phyloP scores from a whole-genome alignment of 75 land plant species.

The Pinus taeda region DNA sequence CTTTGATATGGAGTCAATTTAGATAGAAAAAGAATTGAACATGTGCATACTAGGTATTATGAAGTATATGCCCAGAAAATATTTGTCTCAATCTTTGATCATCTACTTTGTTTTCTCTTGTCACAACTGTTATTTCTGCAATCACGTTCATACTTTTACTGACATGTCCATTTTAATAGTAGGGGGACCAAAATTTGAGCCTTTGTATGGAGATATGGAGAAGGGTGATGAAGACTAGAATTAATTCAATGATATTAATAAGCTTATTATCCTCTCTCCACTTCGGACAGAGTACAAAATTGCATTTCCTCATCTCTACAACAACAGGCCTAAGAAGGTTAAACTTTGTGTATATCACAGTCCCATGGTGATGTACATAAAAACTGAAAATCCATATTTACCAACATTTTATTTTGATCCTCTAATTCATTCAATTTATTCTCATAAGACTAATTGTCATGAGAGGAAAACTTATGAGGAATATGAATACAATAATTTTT shows the following conservation, averaged over 20 bases:
- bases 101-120: neutral
- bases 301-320: constrained; percentile 97
- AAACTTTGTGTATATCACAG: constrained; percentile 88
- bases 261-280: constrained; percentile 94
- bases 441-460: constrained; percentile 44
- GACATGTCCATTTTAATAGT: neutral
- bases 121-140: neutral
- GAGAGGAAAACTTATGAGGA: constrained; percentile 59
- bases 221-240: constrained; percentile 99
- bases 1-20: constrained; percentile 98
- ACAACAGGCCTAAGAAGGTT: constrained; percentile 95
- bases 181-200: constrained; percentile 99
- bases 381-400: constrained; percentile 96
- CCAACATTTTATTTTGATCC: constrained; percentile 99
- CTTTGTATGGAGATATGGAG: constrained; percentile 98
- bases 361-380: constrained; percentile 98
- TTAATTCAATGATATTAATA: constrained; percentile 98
- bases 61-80: neutral
- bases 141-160: neutral
- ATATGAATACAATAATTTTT: constrained; percentile 79
- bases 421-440: constrained; percentile 82
- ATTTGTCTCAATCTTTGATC: neutral
- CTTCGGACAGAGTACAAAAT: constrained; percentile 92
- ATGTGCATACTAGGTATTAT: constrained; percentile 97
- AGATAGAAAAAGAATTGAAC: constrained; percentile 96